Percentiles rank a stretch among this genome's conserved stretches.
Evolutionary conservation across 768 basidiomycete species (phyloP).

Genomic region (Suillus fuscotomentosus): DNA sequence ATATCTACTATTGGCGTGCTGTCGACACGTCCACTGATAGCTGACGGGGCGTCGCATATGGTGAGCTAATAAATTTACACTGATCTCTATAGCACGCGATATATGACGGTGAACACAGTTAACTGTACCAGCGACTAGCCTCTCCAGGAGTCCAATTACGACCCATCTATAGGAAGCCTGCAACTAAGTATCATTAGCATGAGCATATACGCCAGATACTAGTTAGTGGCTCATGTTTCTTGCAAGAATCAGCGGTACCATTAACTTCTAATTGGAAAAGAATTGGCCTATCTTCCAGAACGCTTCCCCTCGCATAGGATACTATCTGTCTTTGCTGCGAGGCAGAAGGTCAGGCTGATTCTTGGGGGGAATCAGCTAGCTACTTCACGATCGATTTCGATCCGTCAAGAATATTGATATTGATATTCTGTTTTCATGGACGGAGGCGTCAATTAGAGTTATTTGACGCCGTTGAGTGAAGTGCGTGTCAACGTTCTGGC

Average conservation of each 20-base stretch:
- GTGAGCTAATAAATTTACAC: neutral
- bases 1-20: no score
- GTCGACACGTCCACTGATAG: neutral
- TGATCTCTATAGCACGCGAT: neutral
- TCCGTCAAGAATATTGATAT: neutral
- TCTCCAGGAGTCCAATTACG: no score
- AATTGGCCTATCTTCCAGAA: neutral
- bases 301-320: neutral
- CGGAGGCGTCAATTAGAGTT: neutral
- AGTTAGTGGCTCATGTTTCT: neutral
- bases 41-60: neutral
- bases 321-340: neutral
- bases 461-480: neutral
- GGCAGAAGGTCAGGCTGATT: neutral
- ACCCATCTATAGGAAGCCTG: neutral
- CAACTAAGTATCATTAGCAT: neutral
- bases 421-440: neutral
- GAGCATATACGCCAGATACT: neutral
- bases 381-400: neutral
- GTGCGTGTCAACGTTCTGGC: neutral
- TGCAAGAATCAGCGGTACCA: neutral
- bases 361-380: neutral
- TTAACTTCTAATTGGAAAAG: neutral
- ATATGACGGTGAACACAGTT: neutral
- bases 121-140: neutral